phyloP scores from a whole-genome alignment of 2,329 filamentous ascomycete genomes.

The Aureobasidium sp. region DNA sequence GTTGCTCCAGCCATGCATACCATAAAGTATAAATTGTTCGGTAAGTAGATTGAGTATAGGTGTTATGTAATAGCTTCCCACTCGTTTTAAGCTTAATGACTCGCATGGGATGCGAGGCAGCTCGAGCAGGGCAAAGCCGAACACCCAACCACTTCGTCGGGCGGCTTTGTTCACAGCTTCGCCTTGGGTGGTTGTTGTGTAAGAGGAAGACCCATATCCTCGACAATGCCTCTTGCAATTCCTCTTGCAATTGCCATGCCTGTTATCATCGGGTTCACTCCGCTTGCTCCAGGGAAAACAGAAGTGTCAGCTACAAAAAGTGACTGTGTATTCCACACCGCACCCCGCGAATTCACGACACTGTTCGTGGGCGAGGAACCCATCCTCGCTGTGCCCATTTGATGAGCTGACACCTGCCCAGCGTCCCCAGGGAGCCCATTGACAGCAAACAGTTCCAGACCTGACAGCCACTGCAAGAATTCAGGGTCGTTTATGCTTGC shows the following conservation, averaged over 20 bases:
- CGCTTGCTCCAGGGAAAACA: conserved; percentile 68
- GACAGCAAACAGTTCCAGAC: conserved; percentile 43
- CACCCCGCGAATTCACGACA: conserved; percentile 38
- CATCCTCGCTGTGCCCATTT: conserved; percentile 77
- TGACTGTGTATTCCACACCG: conserved; percentile 57
- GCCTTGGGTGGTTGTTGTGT: neutral
- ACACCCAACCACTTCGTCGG: conserved; percentile 9
- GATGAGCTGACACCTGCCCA: conserved; percentile 64
- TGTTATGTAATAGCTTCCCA: neutral
- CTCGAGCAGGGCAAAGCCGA: conserved; percentile 1
- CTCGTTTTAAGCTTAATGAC: conserved; percentile 10
- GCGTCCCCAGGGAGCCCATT: conserved; percentile 44
- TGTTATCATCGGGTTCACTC: conserved; percentile 78
- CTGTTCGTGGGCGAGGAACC: conserved; percentile 40
- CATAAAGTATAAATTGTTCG: neutral
- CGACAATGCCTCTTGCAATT: conserved; percentile 51
- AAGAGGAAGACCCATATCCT: neutral
- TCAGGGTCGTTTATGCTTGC: conserved; percentile 46
- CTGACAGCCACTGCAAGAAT: conserved; percentile 56
- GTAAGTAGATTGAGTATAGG: neutral
- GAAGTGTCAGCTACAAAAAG: conserved; percentile 69
- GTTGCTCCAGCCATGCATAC: conserved; percentile 7
- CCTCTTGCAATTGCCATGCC: conserved; percentile 64
- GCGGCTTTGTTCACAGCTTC: conserved; percentile 1
- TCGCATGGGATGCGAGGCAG: conserved; percentile 6